Percentiles rank a stretch among this genome's conserved stretches.
These are phyloP conservation scores for Rhizopogon rudus DNA, from an alignment of 768 basidiomycete genomes.

Conservation along the genomic window DNA sequence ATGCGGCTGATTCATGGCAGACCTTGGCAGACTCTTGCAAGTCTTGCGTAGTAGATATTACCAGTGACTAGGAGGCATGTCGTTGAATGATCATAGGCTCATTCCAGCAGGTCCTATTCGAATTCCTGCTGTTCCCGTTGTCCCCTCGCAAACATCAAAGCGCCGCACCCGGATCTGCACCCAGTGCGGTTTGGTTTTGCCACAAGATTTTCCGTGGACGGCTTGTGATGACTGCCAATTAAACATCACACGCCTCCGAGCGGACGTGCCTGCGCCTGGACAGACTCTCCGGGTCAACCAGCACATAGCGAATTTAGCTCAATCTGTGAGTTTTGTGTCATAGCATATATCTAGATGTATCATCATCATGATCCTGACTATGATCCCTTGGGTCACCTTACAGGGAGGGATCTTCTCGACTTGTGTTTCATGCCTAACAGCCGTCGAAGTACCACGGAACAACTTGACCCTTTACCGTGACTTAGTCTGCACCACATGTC, in stretches of 20 bases:
- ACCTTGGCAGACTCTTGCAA: not conserved
- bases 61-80: not conserved
- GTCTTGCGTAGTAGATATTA: not conserved
- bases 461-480: not conserved
- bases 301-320: not conserved
- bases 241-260: not conserved
- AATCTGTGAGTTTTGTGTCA: constrained; percentile 2
- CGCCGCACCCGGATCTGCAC: not conserved
- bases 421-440: constrained; percentile 6
- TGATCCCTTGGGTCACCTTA: not conserved
- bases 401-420: not conserved
- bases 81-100: not conserved
- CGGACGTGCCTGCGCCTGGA: no score
- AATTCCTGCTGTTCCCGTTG: not conserved
- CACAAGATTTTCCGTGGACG: not conserved
- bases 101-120: not conserved
- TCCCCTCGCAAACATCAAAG: not conserved
- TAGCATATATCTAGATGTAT: not conserved
- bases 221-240: constrained; percentile 1
- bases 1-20: not conserved
- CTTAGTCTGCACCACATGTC: constrained; percentile 12
- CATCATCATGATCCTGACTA: not conserved
- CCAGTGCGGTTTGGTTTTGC: not conserved
- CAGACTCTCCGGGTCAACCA: not conserved
- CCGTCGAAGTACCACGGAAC: constrained; percentile 1